phyloP scores from a whole-genome alignment of 2,329 filamentous ascomycete genomes.

The Chalara sp. region DNA sequence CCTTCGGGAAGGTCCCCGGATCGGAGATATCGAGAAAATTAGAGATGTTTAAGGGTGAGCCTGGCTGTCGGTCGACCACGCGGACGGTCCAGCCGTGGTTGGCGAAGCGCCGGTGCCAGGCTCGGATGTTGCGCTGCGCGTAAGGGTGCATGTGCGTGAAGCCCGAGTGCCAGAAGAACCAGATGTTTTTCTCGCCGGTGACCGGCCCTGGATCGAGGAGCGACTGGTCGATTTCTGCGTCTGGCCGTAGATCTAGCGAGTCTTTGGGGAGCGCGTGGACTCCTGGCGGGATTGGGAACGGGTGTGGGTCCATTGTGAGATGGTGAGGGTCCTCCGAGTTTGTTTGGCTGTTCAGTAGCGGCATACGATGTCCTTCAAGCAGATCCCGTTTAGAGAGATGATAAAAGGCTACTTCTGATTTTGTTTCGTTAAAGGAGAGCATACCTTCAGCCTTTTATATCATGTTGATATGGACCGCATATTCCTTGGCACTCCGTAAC shows the following conservation, averaged over 20 bases:
- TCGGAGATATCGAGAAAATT: conserved; percentile 42
- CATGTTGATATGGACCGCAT: no score
- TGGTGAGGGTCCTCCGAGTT: background rate
- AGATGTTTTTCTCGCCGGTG: conserved; percentile 44
- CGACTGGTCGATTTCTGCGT: conserved; percentile 37
- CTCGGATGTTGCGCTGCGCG: conserved; percentile 43
- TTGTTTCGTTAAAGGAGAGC: no score
- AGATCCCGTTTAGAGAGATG: no score
- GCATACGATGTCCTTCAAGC: background rate
- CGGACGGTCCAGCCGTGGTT: conserved; percentile 46
- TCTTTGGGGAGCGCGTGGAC: conserved; percentile 33
- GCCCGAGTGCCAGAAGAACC: conserved; percentile 52
- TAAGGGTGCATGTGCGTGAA: conserved; percentile 43
- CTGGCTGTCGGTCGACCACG: conserved; percentile 38
- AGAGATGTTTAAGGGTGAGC: conserved; percentile 40
- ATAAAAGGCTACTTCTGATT: no score
- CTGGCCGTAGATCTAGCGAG: conserved; percentile 38
- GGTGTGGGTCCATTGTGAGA: conserved; percentile 15
- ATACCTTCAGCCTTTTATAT: no score
- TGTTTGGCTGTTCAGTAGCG: background rate
- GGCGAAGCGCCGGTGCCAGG: conserved; percentile 46
- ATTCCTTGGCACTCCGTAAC: no score
- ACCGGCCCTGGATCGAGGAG: conserved; percentile 34
- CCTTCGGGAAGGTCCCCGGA: conserved; percentile 36
- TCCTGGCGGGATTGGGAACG: conserved; percentile 32